Evolutionary conservation across 345 rosid genomes (phyloP), one percentile per base, ranked within the genome.

Genomic region (Euphorbia lathyris): DNA sequence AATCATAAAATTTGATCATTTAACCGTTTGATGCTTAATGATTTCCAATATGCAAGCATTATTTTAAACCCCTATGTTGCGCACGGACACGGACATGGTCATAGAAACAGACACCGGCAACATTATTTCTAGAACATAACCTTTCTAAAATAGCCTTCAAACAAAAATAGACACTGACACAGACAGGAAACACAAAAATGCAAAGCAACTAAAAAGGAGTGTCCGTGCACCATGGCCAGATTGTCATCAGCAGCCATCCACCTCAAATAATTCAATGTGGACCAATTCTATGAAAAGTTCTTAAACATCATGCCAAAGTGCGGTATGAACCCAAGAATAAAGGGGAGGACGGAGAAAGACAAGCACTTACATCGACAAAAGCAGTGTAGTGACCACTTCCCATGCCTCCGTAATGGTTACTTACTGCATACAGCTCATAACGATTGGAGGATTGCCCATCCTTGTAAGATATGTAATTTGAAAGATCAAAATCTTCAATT

Each of bases 361-460:
- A 11, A 36, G 17, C 51, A 62, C 76, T 67, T 62, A 71, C 79
- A 26, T 72, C 51, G 14, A 67, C 65, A 67, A 76, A 76, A 22
- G 73, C 72, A 16, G 75, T 63, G 30, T 76, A 76, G 57, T 76
- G 79, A 12, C 79, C 79, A 17, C 76, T 64, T 43, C 76, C 69
- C 79, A 62, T 71, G 72, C 72, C 65, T 61, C 73, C 79, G 53
- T 71, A 68, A 36, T 76, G 79, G 36, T 71, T 76, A 55, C 68
- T 71, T 52, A 72, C 66, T 1, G 79, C 79, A 60, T 59, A 76
- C 7, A 76, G 52, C 34, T 30, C 61, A 45, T 76, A 76, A 27
- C 19, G 27, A 61, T 66, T 16, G 19, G 64, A 61, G 14, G 27
- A 9, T 19, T 53, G 52, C 59, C 29, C 60, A 19, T 67, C 53